phyloP scores from a whole-genome alignment of 2,329 filamentous ascomycete genomes.

The Monosporascus sp. region DNA sequence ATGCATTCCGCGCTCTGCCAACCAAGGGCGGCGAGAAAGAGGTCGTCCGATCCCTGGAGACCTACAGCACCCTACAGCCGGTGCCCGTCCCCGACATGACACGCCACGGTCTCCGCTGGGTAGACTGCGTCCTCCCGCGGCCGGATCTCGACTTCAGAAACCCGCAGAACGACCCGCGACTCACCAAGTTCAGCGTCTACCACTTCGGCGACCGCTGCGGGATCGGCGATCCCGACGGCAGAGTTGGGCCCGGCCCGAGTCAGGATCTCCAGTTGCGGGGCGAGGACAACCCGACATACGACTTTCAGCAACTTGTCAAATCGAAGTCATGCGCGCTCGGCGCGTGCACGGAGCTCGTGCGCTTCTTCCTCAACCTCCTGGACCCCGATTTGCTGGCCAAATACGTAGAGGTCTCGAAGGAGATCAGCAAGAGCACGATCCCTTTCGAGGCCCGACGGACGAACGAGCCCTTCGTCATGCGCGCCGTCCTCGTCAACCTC shows the following conservation, averaged over 20 bases:
- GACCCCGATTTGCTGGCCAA: too few relatives aligned
- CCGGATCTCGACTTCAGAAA: constrained; percentile 2
- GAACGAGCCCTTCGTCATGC: too few relatives aligned
- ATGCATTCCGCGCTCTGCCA: neutral
- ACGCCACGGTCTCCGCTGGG: neutral
- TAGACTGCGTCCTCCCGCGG: neutral
- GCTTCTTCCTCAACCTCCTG: too few relatives aligned
- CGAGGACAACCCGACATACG: too few relatives aligned
- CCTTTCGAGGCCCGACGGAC: too few relatives aligned
- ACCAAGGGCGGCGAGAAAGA: neutral
- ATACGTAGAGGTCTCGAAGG: too few relatives aligned
- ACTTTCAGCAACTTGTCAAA: too few relatives aligned
- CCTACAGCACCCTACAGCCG: constrained; percentile 1
- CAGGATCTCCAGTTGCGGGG: neutral
- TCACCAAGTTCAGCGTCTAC: neutral
- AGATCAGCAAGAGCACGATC: too few relatives aligned
- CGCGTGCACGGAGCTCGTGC: too few relatives aligned
- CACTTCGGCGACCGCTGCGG: neutral
- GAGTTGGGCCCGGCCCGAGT: neutral
- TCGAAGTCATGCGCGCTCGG: too few relatives aligned
- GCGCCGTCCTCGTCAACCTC: too few relatives aligned
- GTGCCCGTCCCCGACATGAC: constrained; percentile 3
- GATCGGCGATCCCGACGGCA: neutral
- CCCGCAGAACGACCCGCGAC: neutral
- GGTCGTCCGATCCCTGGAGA: neutral